Base-by-base conservation (phyloP, 352 stramenopile genomes). In the Phytopythium montanum region DNA sequence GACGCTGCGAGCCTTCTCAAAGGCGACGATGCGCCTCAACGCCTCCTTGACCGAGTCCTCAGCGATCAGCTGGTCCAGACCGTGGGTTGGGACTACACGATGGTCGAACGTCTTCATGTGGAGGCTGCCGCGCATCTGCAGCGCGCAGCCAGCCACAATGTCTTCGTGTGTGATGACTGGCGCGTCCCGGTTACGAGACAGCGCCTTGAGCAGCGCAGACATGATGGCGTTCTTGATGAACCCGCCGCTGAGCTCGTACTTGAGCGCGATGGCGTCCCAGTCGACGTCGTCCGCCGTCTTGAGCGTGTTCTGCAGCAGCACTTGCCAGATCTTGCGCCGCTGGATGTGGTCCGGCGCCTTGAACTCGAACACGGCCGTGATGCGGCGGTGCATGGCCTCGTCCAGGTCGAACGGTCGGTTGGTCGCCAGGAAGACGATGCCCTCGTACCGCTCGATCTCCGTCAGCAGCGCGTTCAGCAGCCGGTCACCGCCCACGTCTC, bases 171-270 rank as follows among this genome's bases (percentile, higher is more conserved):
- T 75, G 56, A 96, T 88, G 39, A 92, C 80, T 0, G 82, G 83
- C 0, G 72, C 56, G 45, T 84, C 74, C 2, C 65, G 57, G 52
- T 87, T 62, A 23, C 85, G 72, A 16, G 77, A 81, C 46, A 94
- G 90, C 25, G 87, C 85, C 42, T 85, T 88, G 19, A 96, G 61
- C 36, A 95, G 71, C 48, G 86, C 83, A 36, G 85, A 92, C 14
- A 95, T 62, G 56, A 96, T 90, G 36, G 88, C 86, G 59, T 96
- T 96, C 73, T 96, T 95, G 71, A 96, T 96, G 65, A 96, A 96
- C 4, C 86, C 88, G 45, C 88, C 88, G 57, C 84, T 94, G 29
- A 96, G 76, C 44, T 96, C 85, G 63, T 95, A 96, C 64, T 95
- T 93, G 53, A 94, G 66, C 14, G 70, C 73, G 42, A 96, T 92